Evolutionary conservation across 805 yeast species (phyloP).

Genomic region (Suhomyces sp.): DNA sequence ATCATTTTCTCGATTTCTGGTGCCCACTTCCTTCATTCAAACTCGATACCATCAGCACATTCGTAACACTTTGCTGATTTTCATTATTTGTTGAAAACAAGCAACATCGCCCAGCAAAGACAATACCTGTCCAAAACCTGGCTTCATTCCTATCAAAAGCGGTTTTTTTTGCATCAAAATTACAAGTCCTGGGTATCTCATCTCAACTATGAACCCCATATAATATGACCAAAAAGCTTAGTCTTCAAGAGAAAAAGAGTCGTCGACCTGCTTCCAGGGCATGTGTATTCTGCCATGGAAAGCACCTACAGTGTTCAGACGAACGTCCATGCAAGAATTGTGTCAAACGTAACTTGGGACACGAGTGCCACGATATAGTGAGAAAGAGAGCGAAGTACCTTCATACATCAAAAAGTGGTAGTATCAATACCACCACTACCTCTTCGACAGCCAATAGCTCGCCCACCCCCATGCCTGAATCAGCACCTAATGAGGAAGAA

Average conservation of each 20-base stretch:
- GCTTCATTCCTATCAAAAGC: no score
- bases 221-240: conserved; percentile 61
- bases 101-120: no score
- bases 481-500: conserved; percentile 1
- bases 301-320: conserved; percentile 72
- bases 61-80: no score
- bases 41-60: no score
- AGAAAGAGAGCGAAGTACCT: conserved; percentile 51
- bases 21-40: no score
- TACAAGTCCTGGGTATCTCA: no score
- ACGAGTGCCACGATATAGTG: conserved; percentile 56
- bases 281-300: conserved; percentile 68
- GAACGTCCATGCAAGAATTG: conserved; percentile 74
- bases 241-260: conserved; percentile 49
- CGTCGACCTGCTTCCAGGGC: conserved; percentile 69
- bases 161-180: no score
- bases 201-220: no score
- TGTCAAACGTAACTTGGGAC: conserved; percentile 55
- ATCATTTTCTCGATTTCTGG: no score
- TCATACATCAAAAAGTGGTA: neutral
- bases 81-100: no score
- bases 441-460: conserved; percentile 5
- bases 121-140: no score
- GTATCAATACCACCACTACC: conserved; percentile 1
- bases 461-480: conserved; percentile 2